These are phyloP conservation scores for Entoloma clypeatum DNA, from an alignment of 1,284 basidiomycete species.

Conservation along the genomic window DNA sequence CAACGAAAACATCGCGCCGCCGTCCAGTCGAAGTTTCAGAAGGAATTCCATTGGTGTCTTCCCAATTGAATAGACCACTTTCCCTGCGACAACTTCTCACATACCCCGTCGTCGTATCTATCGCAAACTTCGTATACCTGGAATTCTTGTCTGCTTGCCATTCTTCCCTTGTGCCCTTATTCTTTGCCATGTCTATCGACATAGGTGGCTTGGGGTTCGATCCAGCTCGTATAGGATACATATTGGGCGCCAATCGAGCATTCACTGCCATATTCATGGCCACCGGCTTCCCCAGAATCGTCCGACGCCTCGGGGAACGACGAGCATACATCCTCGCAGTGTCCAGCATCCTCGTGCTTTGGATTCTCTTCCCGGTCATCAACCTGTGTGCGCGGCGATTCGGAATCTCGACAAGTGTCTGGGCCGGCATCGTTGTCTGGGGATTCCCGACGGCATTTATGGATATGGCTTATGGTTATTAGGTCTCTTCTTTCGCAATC, in stretches of 20 bases:
- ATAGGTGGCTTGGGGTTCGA: constrained; percentile 56
- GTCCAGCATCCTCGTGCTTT: constrained; percentile 43
- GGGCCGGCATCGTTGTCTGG: constrained; percentile 29
- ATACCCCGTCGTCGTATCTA: constrained; percentile 1
- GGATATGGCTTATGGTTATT: too few relatives aligned
- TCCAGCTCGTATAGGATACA: constrained; percentile 48
- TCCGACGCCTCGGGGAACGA: constrained; percentile 48
- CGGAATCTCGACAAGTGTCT: constrained; percentile 28
- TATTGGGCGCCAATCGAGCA: constrained; percentile 47
- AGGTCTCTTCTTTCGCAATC: too few relatives aligned
- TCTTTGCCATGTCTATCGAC: constrained; percentile 55
- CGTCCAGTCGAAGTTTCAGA: background rate
- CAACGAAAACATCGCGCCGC: background rate
- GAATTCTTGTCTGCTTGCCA: constrained; percentile 56
- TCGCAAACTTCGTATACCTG: constrained; percentile 25
- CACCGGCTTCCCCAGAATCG: constrained; percentile 48
- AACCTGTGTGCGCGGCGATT: constrained; percentile 36
- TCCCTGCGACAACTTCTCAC: background rate
- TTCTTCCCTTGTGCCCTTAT: constrained; percentile 54
- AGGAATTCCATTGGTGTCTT: background rate
- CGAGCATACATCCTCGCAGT: constrained; percentile 48
- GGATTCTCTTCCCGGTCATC: constrained; percentile 51
- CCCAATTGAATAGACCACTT: constrained; percentile 13
- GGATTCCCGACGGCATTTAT: constrained; percentile 31
- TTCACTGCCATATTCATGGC: constrained; percentile 53